Base-by-base conservation (phyloP, 352 stramenopile genomes). In the Globisporangium rhizosaccharum region DNA sequence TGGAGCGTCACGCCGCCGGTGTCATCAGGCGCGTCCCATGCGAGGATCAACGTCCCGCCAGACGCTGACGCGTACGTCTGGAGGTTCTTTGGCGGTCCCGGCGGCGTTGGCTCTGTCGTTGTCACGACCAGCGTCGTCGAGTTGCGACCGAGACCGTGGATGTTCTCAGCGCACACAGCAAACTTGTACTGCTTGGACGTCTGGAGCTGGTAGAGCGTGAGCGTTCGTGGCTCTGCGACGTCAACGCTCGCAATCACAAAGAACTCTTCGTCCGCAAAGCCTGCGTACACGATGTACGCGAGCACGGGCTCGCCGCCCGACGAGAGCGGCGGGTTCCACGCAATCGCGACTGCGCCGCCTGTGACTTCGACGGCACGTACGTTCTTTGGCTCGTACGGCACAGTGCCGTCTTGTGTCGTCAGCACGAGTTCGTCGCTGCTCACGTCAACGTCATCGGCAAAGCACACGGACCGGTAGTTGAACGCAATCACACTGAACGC, bases 381-480 rank as follows among this genome's bases (percentile, higher is more conserved):
- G 17, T 70, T 68, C 56, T 75, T 79, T 5, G 78, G 78, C 6
- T 79, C 63, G 15, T 66, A 83, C 7, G 78, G 73, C 0, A 72
- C 59, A 1, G 66, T 71, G 0, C 55, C 70, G 30, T 75, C 68
- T 30, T 70, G 59, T 0, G 72, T 88, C 3, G 45, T 75, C 0
- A 83, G 48, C 14, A 67, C 14, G 18, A 88, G 66, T 18, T 79
- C 66, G 0, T 73, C 65, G 25, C 73, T 63, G 28, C 58, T 60
- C 0, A 53, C 49, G 10, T 63, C 56, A 18, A 69, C 59, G 49
- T 80, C 66, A 11, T 63, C 66, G 0, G 61, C 30, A 46, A 62
- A 52, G 30, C 78, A 88, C 8, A 78, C 51, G 0, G 75, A 79
- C 3, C 67, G 68, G 6, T 75, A 80, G 46, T 84, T 88, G 39